These are phyloP conservation scores for Favolaschia claudopus DNA, from an alignment of 768 basidiomycete species.

Conservation along the genomic window DNA sequence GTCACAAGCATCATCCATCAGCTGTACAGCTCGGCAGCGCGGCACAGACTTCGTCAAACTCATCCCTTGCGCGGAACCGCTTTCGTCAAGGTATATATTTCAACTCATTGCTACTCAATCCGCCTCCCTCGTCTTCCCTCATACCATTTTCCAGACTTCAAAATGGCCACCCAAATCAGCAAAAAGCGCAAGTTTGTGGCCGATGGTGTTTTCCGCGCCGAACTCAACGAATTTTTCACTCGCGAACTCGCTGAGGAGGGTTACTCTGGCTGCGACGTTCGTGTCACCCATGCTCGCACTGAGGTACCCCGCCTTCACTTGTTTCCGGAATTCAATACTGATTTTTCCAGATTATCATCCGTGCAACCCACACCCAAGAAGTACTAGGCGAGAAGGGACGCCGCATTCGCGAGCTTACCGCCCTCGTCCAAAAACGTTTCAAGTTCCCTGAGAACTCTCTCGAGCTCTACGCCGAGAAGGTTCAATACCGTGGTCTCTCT, in stretches of 20 bases:
- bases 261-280: constrained; percentile 99
- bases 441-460: constrained; percentile 99
- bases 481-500: constrained; percentile 96
- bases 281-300: constrained; percentile 98
- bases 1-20: too few relatives aligned
- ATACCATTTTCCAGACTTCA: constrained; percentile 32
- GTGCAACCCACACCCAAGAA: constrained; percentile 99
- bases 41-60: too few relatives aligned
- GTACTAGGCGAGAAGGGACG: constrained; percentile 99
- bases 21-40: too few relatives aligned
- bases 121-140: constrained; percentile 4
- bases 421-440: constrained; percentile 99
- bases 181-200: constrained; percentile 99
- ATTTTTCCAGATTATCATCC: constrained; percentile 88
- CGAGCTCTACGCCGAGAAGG: constrained; percentile 99
- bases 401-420: constrained; percentile 97
- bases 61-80: neutral
- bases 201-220: constrained; percentile 98
- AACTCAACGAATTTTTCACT: constrained; percentile 98
- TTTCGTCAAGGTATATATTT: constrained; percentile 21
- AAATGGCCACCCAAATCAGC: constrained; percentile 89
- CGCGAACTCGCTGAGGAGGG: constrained; percentile 99
- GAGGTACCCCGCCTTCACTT: constrained; percentile 61
- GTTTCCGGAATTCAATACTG: neutral
- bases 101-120: constrained; percentile 3